Conservation (phyloP, 2,329 filamentous ascomycete species). For the Colletotrichum liaoningense region DNA sequence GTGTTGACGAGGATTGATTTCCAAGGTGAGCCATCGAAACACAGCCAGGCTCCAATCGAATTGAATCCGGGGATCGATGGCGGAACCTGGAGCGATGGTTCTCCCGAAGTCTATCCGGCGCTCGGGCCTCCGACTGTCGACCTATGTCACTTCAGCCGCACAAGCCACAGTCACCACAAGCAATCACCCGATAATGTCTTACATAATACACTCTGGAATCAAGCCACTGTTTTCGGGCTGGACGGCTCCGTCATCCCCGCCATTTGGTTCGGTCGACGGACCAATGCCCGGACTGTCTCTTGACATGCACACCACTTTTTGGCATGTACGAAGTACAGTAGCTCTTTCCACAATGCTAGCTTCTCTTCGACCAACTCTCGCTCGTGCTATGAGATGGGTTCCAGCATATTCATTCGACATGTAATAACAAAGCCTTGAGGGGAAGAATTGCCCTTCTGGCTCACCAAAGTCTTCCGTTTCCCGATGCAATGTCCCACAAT, state of each 20-base stretch:
- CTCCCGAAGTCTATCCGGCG: slow-evolving; percentile 24
- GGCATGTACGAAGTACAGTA: not conserved
- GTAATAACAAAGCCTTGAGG: not conserved
- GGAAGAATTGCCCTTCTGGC: too few relatives aligned
- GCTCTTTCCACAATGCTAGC: too few relatives aligned
- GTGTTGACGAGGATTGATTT: slow-evolving; percentile 23
- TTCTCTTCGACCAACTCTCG: too few relatives aligned
- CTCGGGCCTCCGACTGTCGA: not conserved
- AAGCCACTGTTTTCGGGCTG: not conserved
- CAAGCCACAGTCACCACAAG: not conserved
- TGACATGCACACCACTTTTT: not conserved
- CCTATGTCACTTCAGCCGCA: too few relatives aligned
- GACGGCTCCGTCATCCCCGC: slow-evolving; percentile 32
- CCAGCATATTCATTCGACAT: not conserved
- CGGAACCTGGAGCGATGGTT: slow-evolving; percentile 5
- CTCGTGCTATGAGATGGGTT: too few relatives aligned
- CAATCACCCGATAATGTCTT: not conserved
- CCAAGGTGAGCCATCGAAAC: slow-evolving; percentile 15
- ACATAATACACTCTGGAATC: not conserved
- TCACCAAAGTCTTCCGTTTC: too few relatives aligned
- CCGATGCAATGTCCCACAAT: not conserved
- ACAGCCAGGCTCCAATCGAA: slow-evolving; percentile 22
- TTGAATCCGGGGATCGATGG: slow-evolving; percentile 14
- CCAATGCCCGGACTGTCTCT: not conserved
- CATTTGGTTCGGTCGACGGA: not conserved